A percentile compares a stretch with the other conserved stretches of the same genome.
Conservation (phyloP, 208 protist species). For the Herpetomonas samuelpessoai region DNA sequence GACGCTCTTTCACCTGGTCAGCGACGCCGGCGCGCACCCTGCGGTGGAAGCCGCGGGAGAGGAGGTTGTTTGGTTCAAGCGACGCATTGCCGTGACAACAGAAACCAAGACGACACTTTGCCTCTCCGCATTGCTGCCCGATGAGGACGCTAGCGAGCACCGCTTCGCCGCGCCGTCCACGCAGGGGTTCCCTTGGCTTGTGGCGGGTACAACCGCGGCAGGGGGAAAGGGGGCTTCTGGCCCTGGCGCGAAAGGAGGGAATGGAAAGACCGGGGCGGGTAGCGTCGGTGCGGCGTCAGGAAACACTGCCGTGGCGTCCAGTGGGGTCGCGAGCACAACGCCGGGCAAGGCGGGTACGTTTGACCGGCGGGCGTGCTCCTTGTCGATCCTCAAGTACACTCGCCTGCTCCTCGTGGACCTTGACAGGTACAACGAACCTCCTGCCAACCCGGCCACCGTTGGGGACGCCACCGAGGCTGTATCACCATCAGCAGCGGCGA, state of each 20-base stretch:
- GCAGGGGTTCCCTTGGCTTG: constrained; percentile 8
- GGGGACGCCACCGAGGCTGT: background rate
- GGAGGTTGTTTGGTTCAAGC: constrained; percentile 83
- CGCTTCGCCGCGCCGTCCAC: constrained; percentile 17
- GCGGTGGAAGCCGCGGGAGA: constrained; percentile 31
- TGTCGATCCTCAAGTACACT: constrained; percentile 47
- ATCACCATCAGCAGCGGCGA: too few relatives aligned
- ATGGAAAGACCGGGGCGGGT: background rate
- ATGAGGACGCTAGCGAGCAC: constrained; percentile 49
- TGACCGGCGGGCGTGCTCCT: background rate
- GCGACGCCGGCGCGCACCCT: constrained; percentile 60
- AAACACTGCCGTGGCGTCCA: background rate
- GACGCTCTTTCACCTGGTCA: constrained; percentile 25
- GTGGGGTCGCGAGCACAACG: background rate
- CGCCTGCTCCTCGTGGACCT: constrained; percentile 64
- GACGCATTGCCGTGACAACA: constrained; percentile 47
- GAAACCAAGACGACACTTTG: constrained; percentile 54
- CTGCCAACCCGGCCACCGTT: background rate
- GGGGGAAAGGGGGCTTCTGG: background rate
- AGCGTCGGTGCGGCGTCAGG: too few relatives aligned
- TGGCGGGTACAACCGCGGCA: background rate
- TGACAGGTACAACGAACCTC: constrained; percentile 34
- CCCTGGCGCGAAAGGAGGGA: background rate
- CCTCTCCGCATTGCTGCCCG: constrained; percentile 48
- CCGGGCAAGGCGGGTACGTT: background rate